phyloP scores from a whole-genome alignment of 768 basidiomycete genomes.

The Podaxis sp. region DNA sequence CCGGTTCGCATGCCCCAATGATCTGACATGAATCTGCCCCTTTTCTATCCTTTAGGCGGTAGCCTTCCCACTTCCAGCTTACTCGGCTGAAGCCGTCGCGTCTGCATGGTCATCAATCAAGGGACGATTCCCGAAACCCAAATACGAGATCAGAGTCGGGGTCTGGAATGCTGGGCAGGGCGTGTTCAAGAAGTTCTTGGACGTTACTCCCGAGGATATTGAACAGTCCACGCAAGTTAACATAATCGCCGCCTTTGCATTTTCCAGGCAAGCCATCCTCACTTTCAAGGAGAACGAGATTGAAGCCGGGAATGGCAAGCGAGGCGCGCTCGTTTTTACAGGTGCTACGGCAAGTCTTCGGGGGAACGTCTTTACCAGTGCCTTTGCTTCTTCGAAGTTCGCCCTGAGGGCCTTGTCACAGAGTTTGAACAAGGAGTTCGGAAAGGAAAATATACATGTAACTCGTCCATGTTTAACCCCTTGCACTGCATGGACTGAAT shows the following conservation, averaged over 20 bases:
- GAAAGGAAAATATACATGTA: conserved; percentile 73
- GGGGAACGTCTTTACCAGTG: conserved; percentile 60
- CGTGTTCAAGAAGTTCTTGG: conserved; percentile 66
- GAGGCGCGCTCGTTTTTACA: conserved; percentile 68
- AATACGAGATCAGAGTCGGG: conserved; percentile 54
- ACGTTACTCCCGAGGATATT: conserved; percentile 57
- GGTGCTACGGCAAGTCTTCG: conserved; percentile 67
- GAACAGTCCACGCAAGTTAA: conserved; percentile 49
- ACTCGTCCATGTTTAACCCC: conserved; percentile 44
- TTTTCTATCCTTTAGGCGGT: conserved; percentile 40
- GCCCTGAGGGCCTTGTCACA: conserved; percentile 63
- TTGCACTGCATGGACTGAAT: conserved; percentile 20
- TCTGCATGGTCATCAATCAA: conserved; percentile 48
- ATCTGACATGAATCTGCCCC: not conserved
- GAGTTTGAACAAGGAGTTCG: conserved; percentile 73
- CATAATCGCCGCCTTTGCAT: conserved; percentile 59
- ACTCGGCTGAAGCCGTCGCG: conserved; percentile 49
- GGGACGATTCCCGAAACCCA: conserved; percentile 42
- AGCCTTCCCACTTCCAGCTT: conserved; percentile 51
- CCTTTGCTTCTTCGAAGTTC: conserved; percentile 63
- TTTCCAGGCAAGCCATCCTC: conserved; percentile 56
- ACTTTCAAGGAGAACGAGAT: conserved; percentile 58
- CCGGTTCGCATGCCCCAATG: not conserved
- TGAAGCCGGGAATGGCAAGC: conserved; percentile 43
- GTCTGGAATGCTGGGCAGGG: conserved; percentile 61